A percentile compares a stretch with the other conserved stretches of the same genome.
Conservation (phyloP, 2,329 filamentous ascomycete species). For the Thermothelomyces thermophilus region DNA sequence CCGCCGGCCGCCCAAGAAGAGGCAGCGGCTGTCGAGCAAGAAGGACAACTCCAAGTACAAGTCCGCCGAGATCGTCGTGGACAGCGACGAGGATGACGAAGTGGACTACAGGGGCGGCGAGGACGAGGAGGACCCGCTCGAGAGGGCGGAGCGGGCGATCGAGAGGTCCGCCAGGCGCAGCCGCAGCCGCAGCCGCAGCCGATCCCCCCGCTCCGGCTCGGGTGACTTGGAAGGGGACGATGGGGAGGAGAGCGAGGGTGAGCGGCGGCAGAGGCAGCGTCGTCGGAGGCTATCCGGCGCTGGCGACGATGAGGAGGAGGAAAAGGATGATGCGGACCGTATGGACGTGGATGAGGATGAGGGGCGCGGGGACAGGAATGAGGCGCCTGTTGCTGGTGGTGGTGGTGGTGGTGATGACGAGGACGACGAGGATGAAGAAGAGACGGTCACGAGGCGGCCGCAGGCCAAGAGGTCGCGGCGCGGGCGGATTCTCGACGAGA, state of each 20-base stretch:
- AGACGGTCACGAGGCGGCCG: slow-evolving; percentile 35
- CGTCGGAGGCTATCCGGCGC: slow-evolving; percentile 20
- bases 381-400: slow-evolving; percentile 32
- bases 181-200: slow-evolving; percentile 19
- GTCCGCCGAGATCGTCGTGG: slow-evolving; percentile 75
- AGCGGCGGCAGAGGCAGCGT: slow-evolving; percentile 19
- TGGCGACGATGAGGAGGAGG: slow-evolving; percentile 35
- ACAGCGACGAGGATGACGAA: slow-evolving; percentile 50
- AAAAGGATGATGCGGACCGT: slow-evolving; percentile 45
- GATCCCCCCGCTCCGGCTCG: too few relatives aligned
- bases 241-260: slow-evolving; percentile 23
- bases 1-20: slow-evolving; percentile 50
- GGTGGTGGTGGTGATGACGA: slow-evolving; percentile 43
- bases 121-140: slow-evolving; percentile 32
- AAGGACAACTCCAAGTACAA: slow-evolving; percentile 67
- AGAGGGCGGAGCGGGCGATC: slow-evolving; percentile 27
- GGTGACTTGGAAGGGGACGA: slow-evolving; percentile 7
- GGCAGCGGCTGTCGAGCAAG: slow-evolving; percentile 47
- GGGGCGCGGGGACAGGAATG: slow-evolving; percentile 19
- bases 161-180: slow-evolving; percentile 29
- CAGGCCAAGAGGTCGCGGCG: slow-evolving; percentile 43
- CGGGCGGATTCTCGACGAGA: slow-evolving; percentile 47
- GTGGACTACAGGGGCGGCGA: slow-evolving; percentile 32
- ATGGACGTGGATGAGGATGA: slow-evolving; percentile 47
- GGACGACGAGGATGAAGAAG: slow-evolving; percentile 45